Base-by-base conservation (phyloP, 495 filamentous ascomycete species). In the Ramalina peruviana region DNA sequence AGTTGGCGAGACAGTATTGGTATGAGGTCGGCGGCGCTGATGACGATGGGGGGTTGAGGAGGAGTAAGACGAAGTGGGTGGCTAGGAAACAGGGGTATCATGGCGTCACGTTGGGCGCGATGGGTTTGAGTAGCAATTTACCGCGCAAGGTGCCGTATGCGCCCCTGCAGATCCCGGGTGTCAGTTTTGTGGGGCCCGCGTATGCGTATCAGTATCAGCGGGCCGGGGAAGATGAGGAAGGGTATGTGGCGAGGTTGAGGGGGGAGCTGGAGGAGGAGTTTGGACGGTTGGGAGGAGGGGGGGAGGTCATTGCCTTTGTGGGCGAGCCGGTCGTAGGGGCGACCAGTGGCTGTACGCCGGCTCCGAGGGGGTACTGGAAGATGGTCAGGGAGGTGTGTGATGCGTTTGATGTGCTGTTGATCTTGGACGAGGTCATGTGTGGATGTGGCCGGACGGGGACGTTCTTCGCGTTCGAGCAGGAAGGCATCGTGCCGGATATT, bases 351-450 rank as follows among this genome's bases (percentile, higher is more conserved):
- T 83, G 78, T 58, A 75, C 82, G 9, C 72, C 81, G 11, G 67
- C 79, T 10, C 72, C 82, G 3, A 63, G 68, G 0, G 82, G 80
- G 0, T 89, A 87, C 52, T 72, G 86, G 48, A 62, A 64, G 36
- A 78, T 76, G 36, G 75, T 86, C 65, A 72, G 72, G 58, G 60
- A 62, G 4, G 57, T 89, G 4, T 86, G 83, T 58, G 63, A 76
- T 26, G 74, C 74, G 50, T 68, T 85, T 55, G 83, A 80, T 26
- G 79, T 76, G 0, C 71, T 88, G 3, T 66, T 86, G 25, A 80
- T 88, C 42, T 63, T 85, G 6, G 85, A 90, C 50, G 85, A 90
- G 52, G 75, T 87, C 33, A 88, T 90, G 84, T 78, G 81, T 57
- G 85, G 83, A 0, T 85, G 85, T 75, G 83, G 83, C 1, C 71